Evolutionary conservation across 768 basidiomycete species (phyloP), one percentile per base, ranked within the genome.

Genomic region (Termitomyces sp.): DNA sequence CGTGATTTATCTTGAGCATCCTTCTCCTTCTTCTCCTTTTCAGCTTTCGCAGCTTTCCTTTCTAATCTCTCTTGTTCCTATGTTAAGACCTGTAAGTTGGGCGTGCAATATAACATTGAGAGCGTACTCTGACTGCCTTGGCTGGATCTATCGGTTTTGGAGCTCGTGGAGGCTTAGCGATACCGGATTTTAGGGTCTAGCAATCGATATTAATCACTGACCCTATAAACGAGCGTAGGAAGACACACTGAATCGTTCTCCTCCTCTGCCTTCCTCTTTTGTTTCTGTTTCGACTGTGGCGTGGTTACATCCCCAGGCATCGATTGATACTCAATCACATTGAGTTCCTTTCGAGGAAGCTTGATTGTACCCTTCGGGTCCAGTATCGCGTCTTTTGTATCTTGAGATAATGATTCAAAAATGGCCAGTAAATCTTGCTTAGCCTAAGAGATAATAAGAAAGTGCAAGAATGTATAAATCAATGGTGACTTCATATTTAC

Each of bases 1-100:
- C 84, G 81, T 4, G 91, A 89, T 69, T 83, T 91, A 53, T 82
- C 79, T 51, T 86, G 82, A 3, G 82, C 81, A 61, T 88, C 85
- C 56, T 83, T 82, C 59, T 81, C 81, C 67, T 83, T 89, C 73
- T 80, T 85, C 62, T 88, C 86, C 65, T 81, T 86, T 64, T 90
- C 87, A 3, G 73, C 78, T 63, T 83, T 89, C 10, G 83, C 86
- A 0, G 75, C 77, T 62, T 83, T 88, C 71, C 81, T 87, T 62
- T 87, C 87, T 49, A 77, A 72, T 55, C 77, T 80, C 51, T 87
- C 86, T 65, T 84, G 88, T 60, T 86, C 84, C 89, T 91, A 59
- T 23, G 31, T n/a, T 19, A 45, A 46, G 38, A 8, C 35, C 53
- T 53, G 44, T 53, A 41, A 56, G 54, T 40, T 5, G 33, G 37